These are phyloP conservation scores for Zychaea mexicana DNA, from an alignment of 371 early-diverging fungal genomes.

Conservation along the genomic window DNA sequence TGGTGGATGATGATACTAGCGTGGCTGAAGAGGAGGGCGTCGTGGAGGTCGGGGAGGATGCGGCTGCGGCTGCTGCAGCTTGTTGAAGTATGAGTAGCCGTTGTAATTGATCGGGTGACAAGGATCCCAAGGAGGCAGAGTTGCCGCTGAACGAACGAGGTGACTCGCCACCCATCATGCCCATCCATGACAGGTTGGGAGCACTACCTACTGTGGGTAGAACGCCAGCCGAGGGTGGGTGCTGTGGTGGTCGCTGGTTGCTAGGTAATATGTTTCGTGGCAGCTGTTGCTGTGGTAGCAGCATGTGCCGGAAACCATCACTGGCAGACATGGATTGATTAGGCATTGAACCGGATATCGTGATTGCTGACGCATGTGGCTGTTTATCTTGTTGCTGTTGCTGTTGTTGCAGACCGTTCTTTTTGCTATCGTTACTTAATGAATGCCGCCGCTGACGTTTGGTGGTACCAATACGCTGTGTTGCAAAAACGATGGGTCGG, in stretches of 20 bases:
- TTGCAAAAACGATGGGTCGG: conserved; percentile 37
- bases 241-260: conserved; percentile 16
- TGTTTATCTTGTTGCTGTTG: background rate
- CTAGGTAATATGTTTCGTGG: conserved; percentile 18
- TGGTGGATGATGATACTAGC: background rate
- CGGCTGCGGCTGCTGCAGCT: conserved; percentile 10
- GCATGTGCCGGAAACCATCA: conserved; percentile 11
- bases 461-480: conserved; percentile 24
- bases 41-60: background rate
- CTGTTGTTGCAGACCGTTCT: background rate
- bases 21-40: background rate
- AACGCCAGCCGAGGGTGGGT: conserved; percentile 7
- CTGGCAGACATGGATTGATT: conserved; percentile 15
- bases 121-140: conserved; percentile 12
- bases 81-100: conserved; percentile 22
- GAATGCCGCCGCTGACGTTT: conserved; percentile 47
- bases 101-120: conserved; percentile 26
- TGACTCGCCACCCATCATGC: conserved; percentile 16
- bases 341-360: conserved; percentile 23
- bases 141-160: conserved; percentile 6
- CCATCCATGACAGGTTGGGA: conserved; percentile 27
- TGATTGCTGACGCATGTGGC: conserved; percentile 2
- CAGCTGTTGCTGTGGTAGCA: conserved; percentile 11
- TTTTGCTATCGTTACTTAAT: conserved; percentile 20
- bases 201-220: conserved; percentile 25